Evolutionary conservation across 768 basidiomycete genomes (phyloP), one percentile per base, ranked within the genome.

Genomic region (Galerina sulciceps): DNA sequence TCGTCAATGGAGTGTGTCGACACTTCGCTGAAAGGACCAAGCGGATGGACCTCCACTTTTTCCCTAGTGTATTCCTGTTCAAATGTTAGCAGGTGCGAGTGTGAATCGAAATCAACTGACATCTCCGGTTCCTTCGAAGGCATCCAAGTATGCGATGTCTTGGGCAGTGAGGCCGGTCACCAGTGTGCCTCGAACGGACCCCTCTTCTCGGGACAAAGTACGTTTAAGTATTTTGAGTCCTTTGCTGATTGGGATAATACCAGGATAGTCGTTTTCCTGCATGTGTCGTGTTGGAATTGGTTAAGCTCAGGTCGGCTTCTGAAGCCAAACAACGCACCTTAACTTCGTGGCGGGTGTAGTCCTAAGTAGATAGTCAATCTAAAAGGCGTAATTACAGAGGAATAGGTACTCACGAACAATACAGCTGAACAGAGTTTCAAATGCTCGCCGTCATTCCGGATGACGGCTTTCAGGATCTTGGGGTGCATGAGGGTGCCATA

Each of bases 401-500:
- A 46, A 18, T n/a, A 14, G 2, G 8, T 26, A 70, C 86, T 69
- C 60, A 93, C 93, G 67, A 83, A 75, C 8, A 97, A 71, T 6
- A 95, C 68, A 5, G 93, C 94, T 38, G 91, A 87, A 60, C 86
- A 86, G 44, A 91, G 82, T 52, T 83, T 68, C 2, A 96, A 78
- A 60, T 87, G 77, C 8, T 74, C 65, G 8, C 89, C 91, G 44
- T 86, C 77, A 65, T 91, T 87, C 6, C 79, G 79, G 43, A 97
- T 85, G 6, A 97, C 94, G 17, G 87, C 78, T 57, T 79, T 83
- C 38, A 97, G 76, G 66, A 98, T 90, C 49, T 83, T 84, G 6
- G 94, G 94, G 66, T 95, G 93, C 81, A 96, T 87, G 18, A 98
- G 77, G 0, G 93, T 96, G 11, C 96, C 96, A 72, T 96, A 94